A percentile compares a stretch with the other conserved stretches of the same genome.
phyloP scores from a whole-genome alignment of 2,329 filamentous ascomycete genomes.

The Microdochium trichocladiopsis region DNA sequence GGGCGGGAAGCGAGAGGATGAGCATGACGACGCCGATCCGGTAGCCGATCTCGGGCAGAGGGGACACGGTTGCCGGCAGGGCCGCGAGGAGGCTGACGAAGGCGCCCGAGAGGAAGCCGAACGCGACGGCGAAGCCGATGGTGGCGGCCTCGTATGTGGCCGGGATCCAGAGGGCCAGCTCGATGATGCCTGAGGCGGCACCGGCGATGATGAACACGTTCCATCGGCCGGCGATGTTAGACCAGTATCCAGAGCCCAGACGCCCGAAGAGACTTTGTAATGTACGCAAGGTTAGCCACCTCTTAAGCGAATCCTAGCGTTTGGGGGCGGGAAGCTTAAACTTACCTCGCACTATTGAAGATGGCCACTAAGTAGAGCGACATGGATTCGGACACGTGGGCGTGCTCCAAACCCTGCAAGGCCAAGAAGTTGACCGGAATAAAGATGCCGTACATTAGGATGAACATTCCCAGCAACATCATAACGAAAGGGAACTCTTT shows the following conservation, averaged over 20 bases:
- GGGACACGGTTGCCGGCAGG: no score
- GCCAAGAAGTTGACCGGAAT: conserved; percentile 46
- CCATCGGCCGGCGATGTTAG: neutral
- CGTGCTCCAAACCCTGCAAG: conserved; percentile 33
- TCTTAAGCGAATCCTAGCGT: neutral
- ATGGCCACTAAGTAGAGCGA: conserved; percentile 45
- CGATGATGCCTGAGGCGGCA: no score
- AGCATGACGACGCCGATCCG: conserved; percentile 1
- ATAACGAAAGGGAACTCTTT: no score
- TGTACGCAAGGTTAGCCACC: neutral
- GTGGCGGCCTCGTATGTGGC: neutral
- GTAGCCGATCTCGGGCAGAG: neutral
- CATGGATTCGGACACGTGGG: conserved; percentile 32
- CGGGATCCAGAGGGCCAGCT: conserved; percentile 1
- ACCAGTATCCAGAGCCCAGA: neutral
- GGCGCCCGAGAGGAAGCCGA: no score
- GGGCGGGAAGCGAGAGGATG: neutral
- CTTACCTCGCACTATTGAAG: conserved; percentile 39
- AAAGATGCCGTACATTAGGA: no score
- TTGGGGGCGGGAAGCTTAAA: neutral
- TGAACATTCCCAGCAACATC: no score
- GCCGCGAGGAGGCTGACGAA: no score
- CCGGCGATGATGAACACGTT: no score
- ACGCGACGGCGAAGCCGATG: conserved; percentile 1
- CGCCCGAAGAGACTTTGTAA: neutral